A percentile compares a stretch with the other conserved stretches of the same genome.
Evolutionary conservation across 768 basidiomycete species (phyloP).

Genomic region (Calvatia gigantea): DNA sequence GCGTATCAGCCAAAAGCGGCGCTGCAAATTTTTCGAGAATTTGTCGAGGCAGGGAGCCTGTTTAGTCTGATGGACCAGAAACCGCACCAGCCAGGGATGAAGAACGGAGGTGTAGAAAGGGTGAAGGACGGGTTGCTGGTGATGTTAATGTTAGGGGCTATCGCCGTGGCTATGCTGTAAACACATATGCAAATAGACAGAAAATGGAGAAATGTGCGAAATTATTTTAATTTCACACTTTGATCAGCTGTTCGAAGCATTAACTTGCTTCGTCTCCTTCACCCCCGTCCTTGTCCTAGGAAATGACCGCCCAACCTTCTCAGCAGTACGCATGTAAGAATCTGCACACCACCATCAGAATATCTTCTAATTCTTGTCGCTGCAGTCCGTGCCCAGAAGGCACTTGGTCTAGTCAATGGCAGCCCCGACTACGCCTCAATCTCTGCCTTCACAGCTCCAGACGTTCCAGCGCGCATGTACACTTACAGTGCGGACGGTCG

Average conservation of each 20-base stretch:
- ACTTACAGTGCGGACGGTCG: conserved; percentile 86
- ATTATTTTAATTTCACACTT: conserved; percentile 5
- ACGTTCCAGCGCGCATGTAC: conserved; percentile 70
- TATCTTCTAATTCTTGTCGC: conserved; percentile 11
- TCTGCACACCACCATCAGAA: conserved; percentile 15
- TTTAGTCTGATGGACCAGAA: background rate
- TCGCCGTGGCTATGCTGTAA: conserved; percentile 5
- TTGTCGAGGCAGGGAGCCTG: background rate
- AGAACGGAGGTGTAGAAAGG: background rate
- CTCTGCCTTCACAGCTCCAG: conserved; percentile 61
- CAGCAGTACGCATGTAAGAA: conserved; percentile 85
- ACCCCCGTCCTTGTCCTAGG: conserved; percentile 28
- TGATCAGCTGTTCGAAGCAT: conserved; percentile 54
- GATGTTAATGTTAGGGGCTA: background rate
- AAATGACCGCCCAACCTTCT: conserved; percentile 71
- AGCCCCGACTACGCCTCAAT: conserved; percentile 71
- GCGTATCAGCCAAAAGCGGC: conserved; percentile 5
- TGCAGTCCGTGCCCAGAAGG: conserved; percentile 92
- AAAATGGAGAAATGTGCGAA: conserved; percentile 2
- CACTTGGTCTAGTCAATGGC: conserved; percentile 80
- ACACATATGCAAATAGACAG: conserved; percentile 5
- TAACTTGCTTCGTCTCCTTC: conserved; percentile 67
- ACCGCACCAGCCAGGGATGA: background rate
- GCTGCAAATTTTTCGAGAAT: conserved; percentile 2
- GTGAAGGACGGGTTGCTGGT: background rate